These are phyloP conservation scores for Naganishia sp. DNA, from an alignment of 1,284 basidiomycete species.

Conservation along the genomic window DNA sequence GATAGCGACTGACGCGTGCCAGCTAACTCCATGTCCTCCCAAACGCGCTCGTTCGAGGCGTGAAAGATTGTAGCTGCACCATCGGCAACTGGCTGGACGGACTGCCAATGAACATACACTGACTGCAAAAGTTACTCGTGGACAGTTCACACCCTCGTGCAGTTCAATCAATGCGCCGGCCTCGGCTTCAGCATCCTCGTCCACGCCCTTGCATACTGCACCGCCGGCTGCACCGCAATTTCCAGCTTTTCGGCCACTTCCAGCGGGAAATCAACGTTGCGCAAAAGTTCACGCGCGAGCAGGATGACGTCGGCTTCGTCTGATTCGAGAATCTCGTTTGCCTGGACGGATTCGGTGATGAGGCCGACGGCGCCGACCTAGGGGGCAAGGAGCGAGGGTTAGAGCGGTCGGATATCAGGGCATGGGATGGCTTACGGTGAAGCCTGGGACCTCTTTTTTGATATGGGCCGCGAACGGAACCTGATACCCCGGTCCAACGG, in stretches of 20 bases:
- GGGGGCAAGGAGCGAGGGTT: background rate
- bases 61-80: too few species aligned
- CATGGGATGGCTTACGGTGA: constrained; percentile 46
- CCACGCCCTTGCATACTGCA: constrained; percentile 47
- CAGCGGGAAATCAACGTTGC: constrained; percentile 54
- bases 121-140: too few species aligned
- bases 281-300: constrained; percentile 62
- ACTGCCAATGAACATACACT: too few species aligned
- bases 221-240: constrained; percentile 49
- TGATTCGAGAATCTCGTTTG: constrained; percentile 66
- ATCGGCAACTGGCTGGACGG: too few species aligned
- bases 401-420: background rate
- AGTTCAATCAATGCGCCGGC: constrained; percentile 1
- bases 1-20: too few species aligned
- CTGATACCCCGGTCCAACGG: constrained; percentile 67
- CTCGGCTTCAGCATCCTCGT: constrained; percentile 34
- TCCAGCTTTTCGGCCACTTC: constrained; percentile 48
- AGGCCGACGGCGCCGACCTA: constrained; percentile 69
- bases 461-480: constrained; percentile 69
- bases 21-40: too few species aligned
- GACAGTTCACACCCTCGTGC: too few species aligned
- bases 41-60: too few species aligned
- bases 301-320: constrained; percentile 70
- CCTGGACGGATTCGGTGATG: constrained; percentile 66
- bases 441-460: constrained; percentile 63